Base-by-base conservation (phyloP, 495 filamentous ascomycete genomes). In the Penicillium simplicissimum region DNA sequence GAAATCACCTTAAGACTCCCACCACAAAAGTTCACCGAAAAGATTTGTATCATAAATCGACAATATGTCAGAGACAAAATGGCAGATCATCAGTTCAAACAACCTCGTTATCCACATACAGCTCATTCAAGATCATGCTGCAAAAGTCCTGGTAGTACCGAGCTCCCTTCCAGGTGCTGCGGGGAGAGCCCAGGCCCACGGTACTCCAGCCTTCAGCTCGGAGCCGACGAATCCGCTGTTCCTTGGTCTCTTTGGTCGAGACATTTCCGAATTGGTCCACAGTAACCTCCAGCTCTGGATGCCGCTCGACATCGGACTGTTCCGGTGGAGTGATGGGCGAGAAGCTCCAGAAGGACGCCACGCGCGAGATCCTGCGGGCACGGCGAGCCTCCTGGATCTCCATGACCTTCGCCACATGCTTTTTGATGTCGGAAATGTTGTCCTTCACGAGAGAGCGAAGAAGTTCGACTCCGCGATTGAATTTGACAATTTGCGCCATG, bases 261-360 rank as follows among this genome's bases (percentile, higher is more conserved):
- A 68, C 47, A 35, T 70, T 64, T 1, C 67, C 69, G 47, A 64
- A 70, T 15, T 54, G 35, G 49, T 68, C 65, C 10, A 72, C 42
- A 17, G 38, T 57, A 1, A 53, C 47, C 14, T 64, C 63, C 4
- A 53, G 37, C 13, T 52, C 47, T 0, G 21, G 37, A 2, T 31
- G 28, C 6, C 28, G 28, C 0, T 14, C 11, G 10, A 19, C 34
- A 3, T 36, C 51, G 8, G 57, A 31, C 15, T 43, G 36, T 15
- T 61, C 51, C 5, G 51, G 49, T n/a, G 43, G 15, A 19, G 68
- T 68, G 28, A 74, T 35, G 10, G 68, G 68, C 36, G 65, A 64
- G 53, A 81, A 80, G 34, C 64, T 78, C 78, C 78, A 81, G 58
- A 79, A 79, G 0, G 76, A 81, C 0, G 61, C 62, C 9, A 69